These are phyloP conservation scores for Pythium volutum DNA, from an alignment of 352 stramenopile genomes.

Conservation along the genomic window DNA sequence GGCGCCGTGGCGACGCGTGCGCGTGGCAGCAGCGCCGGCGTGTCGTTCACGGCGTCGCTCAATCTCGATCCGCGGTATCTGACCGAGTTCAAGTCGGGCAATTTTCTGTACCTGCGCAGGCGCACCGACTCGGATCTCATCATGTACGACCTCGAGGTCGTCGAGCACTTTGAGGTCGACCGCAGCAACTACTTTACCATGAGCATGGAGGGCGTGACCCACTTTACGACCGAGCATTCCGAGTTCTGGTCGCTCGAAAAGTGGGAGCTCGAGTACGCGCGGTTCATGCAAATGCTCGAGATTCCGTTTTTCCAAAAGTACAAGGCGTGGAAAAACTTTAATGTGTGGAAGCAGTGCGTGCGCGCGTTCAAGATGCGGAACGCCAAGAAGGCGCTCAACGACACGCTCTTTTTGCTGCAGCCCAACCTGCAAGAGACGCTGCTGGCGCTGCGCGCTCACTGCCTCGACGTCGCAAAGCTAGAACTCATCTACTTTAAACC, in stretches of 20 bases:
- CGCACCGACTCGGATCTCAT: slow-evolving; percentile 60
- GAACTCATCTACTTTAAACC: slow-evolving; percentile 69
- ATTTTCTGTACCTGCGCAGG: slow-evolving; percentile 81
- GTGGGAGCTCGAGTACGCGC: slow-evolving; percentile 91
- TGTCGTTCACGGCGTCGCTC: slow-evolving; percentile 75
- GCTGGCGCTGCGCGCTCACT: slow-evolving; percentile 69
- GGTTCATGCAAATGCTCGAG: slow-evolving; percentile 90
- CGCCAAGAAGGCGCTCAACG: slow-evolving; percentile 78
- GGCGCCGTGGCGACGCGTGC: background rate
- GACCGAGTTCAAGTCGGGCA: slow-evolving; percentile 69
- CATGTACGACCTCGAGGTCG: slow-evolving; percentile 83
- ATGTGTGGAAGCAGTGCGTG: slow-evolving; percentile 90
- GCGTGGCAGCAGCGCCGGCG: background rate
- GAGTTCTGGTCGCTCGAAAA: slow-evolving; percentile 92
- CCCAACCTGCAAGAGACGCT: slow-evolving; percentile 81
- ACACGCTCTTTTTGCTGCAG: slow-evolving; percentile 88
- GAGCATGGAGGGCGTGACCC: slow-evolving; percentile 89
- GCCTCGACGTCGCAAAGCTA: slow-evolving; percentile 59
- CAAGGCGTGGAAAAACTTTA: slow-evolving; percentile 93
- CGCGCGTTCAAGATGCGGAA: slow-evolving; percentile 84
- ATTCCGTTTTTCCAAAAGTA: slow-evolving; percentile 93
- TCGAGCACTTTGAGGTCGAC: slow-evolving; percentile 84
- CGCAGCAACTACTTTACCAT: slow-evolving; percentile 91
- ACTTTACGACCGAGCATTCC: slow-evolving; percentile 84
- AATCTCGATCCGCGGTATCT: slow-evolving; percentile 74